These are phyloP conservation scores for Terana coerulea DNA, from an alignment of 768 basidiomycete genomes.

Conservation along the genomic window DNA sequence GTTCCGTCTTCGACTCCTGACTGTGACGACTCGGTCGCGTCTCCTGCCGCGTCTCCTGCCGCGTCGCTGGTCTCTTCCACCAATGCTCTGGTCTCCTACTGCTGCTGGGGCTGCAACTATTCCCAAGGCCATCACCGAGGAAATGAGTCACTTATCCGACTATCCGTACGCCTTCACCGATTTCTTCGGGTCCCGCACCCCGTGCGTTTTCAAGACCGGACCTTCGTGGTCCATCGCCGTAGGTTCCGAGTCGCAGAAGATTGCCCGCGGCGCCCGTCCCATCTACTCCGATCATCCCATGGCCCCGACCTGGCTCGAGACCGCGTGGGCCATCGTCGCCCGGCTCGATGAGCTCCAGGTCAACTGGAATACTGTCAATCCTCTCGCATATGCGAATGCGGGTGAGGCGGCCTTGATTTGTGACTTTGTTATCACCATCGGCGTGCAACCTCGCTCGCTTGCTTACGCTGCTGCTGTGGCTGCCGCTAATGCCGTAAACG, in stretches of 20 bases:
- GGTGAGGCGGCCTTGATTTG: conserved; percentile 17
- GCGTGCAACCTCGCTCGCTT: conserved; percentile 30
- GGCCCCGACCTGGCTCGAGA: conserved; percentile 20
- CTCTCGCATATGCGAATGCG: conserved; percentile 28
- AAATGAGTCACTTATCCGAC: too few relatives aligned
- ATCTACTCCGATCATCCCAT: conserved; percentile 29
- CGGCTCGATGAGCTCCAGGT: conserved; percentile 26
- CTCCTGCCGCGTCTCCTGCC: too few relatives aligned
- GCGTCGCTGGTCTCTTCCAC: too few relatives aligned
- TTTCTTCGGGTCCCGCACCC: conserved; percentile 25
- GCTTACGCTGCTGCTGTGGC: conserved; percentile 23
- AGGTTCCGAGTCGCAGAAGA: conserved; percentile 19
- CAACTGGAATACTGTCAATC: conserved; percentile 29
- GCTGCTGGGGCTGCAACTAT: too few relatives aligned
- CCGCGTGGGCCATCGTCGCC: conserved; percentile 20
- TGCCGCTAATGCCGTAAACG: conserved; percentile 23
- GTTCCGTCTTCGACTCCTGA: too few relatives aligned
- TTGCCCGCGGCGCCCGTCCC: conserved; percentile 24
- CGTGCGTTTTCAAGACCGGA: conserved; percentile 28
- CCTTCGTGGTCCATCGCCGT: conserved; percentile 22
- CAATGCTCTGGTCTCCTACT: too few relatives aligned
- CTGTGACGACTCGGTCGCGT: too few relatives aligned
- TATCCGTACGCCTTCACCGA: conserved; percentile 21
- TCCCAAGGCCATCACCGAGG: too few relatives aligned
- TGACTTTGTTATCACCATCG: conserved; percentile 26